These are phyloP conservation scores for Fusarium illudens DNA, from an alignment of 2,329 filamentous ascomycete species.

Conservation along the genomic window DNA sequence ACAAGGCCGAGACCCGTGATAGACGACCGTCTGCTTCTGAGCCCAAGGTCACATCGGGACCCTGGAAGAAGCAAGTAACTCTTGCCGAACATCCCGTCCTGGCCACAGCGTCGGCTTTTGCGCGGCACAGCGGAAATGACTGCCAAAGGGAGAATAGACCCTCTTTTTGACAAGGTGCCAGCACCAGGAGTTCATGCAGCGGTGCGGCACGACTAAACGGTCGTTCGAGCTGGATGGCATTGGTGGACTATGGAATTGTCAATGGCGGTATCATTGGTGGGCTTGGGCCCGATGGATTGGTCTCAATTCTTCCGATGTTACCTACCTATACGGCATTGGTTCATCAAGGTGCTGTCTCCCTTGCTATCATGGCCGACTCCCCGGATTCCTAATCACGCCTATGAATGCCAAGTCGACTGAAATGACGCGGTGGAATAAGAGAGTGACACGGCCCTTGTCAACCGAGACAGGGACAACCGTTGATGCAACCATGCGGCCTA, in stretches of 20 bases:
- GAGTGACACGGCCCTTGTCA: not conserved
- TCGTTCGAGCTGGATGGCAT: not conserved
- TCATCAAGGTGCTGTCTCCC: not conserved
- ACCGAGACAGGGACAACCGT: not conserved
- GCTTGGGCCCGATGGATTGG: not conserved
- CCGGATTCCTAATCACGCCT: not conserved
- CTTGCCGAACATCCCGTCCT: slow-evolving; percentile 1
- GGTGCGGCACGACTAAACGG: not conserved
- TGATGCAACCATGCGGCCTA: not conserved
- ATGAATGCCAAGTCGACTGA: not conserved
- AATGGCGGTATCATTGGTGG: not conserved
- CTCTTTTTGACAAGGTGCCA: not conserved
- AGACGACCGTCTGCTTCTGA: not conserved
- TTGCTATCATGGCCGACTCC: not conserved
- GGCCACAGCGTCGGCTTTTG: not conserved
- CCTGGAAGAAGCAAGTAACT: not conserved
- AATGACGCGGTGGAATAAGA: not conserved
- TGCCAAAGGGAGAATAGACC: not conserved
- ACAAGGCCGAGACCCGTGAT: not conserved
- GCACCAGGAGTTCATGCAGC: not conserved
- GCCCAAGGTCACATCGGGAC: not conserved
- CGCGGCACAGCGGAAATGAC: not conserved
- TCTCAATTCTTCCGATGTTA: not conserved
- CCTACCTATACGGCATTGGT: not conserved
- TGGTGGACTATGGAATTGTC: not conserved